Evolutionary conservation across 257 asterid genomes (phyloP).

Genomic region (Nyctanthes arbortristis): DNA sequence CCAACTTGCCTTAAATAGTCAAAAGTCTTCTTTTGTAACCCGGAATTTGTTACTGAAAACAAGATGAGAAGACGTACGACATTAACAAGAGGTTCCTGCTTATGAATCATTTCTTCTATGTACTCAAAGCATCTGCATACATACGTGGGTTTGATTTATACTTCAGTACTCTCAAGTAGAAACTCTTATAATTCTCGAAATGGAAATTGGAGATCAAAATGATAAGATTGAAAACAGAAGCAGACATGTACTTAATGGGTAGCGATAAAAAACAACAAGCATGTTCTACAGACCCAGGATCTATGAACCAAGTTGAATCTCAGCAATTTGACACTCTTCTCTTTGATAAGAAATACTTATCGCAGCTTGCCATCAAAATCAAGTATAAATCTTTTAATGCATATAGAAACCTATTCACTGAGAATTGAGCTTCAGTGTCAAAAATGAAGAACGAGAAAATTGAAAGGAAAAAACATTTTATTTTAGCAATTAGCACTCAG

Average conservation of each 20-base stretch:
- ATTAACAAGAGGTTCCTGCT: constrained; percentile 81
- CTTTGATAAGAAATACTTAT: neutral
- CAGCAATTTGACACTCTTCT: neutral
- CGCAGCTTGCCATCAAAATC: neutral
- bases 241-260: neutral
- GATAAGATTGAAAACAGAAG: neutral
- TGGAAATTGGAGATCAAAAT: constrained; percentile 1
- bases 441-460: neutral
- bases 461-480: neutral
- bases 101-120: constrained; percentile 93
- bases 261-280: constrained; percentile 3
- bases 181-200: neutral
- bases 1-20: constrained; percentile 85
- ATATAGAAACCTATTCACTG: neutral
- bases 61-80: constrained; percentile 81
- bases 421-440: neutral
- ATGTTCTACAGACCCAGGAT: neutral
- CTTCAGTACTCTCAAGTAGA: constrained; percentile 18
- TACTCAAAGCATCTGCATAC: constrained; percentile 83
- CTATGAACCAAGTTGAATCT: neutral
- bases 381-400: neutral
- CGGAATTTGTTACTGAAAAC: constrained; percentile 89
- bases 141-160: constrained; percentile 12
- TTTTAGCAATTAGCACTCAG: neutral
- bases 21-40: constrained; percentile 76